Evolutionary conservation across 108 stramenopile genomes (phyloP).

Genomic region (Mayamaea pseudoterrestris): DNA sequence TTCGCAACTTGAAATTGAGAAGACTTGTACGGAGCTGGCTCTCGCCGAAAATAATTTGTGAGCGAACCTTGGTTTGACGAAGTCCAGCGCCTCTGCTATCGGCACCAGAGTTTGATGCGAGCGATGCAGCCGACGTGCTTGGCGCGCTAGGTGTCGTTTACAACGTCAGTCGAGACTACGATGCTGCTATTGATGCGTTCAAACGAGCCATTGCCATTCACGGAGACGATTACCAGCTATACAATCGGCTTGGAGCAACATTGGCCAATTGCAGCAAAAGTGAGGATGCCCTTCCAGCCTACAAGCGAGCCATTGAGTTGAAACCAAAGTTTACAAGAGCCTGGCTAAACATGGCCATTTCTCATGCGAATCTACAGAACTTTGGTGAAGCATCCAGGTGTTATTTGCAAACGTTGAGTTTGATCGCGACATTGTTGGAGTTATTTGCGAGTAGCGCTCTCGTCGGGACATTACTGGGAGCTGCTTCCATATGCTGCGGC

Average conservation of each 20-base stretch:
- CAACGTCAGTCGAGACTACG: slow-evolving; percentile 85
- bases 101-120: slow-evolving; percentile 56
- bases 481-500: slow-evolving; percentile 66
- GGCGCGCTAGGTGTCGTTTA: slow-evolving; percentile 89
- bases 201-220: slow-evolving; percentile 51
- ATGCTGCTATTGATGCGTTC: slow-evolving; percentile 68
- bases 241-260: slow-evolving; percentile 93
- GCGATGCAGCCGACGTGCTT: slow-evolving; percentile 60
- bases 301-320: slow-evolving; percentile 63
- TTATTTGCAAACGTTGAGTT: slow-evolving; percentile 83
- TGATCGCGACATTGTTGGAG: slow-evolving; percentile 94
- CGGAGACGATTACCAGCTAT: slow-evolving; percentile 76
- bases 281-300: slow-evolving; percentile 76
- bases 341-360: slow-evolving; percentile 96
- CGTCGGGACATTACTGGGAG: slow-evolving; percentile 85
- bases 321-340: slow-evolving; percentile 91
- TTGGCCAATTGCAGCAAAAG: slow-evolving; percentile 86
- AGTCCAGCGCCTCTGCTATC: slow-evolving; percentile 72
- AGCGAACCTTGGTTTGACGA: slow-evolving; percentile 44
- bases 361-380: slow-evolving; percentile 78
- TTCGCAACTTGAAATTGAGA: slow-evolving; percentile 65
- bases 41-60: too few relatives aligned
- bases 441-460: slow-evolving; percentile 88
- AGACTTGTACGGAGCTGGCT: too few relatives aligned
- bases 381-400: slow-evolving; percentile 83